phyloP scores from a whole-genome alignment of 495 filamentous ascomycete genomes.

The Corynascus novoguineensis region DNA sequence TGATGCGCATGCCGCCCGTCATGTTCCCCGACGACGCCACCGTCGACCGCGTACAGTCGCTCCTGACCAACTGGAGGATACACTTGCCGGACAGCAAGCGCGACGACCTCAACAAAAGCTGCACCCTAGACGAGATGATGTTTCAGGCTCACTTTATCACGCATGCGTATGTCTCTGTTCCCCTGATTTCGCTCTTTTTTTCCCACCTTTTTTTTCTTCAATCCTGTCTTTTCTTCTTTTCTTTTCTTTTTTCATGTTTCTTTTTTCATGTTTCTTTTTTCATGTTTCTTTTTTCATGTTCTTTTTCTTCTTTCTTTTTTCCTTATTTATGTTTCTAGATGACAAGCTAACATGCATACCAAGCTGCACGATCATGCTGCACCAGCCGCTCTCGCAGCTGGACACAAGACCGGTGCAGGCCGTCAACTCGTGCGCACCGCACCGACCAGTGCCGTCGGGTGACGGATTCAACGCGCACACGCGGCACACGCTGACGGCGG shows the following conservation, averaged over 20 bases:
- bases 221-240: no score
- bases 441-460: constrained; percentile 48
- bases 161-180: constrained; percentile 45
- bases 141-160: constrained; percentile 87
- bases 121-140: constrained; percentile 78
- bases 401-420: constrained; percentile 49
- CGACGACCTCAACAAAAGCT: constrained; percentile 60
- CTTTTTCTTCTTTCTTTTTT: background rate
- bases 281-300: no score
- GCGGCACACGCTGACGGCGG: constrained; percentile 71
- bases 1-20: constrained; percentile 53
- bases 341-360: no score
- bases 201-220: no score
- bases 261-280: no score
- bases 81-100: constrained; percentile 73
- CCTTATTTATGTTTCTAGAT: background rate
- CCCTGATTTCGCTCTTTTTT: background rate
- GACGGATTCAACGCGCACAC: constrained; percentile 65
- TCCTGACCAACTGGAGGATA: constrained; percentile 76
- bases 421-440: constrained; percentile 55
- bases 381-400: constrained; percentile 61
- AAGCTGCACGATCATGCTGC: constrained; percentile 62
- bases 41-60: constrained; percentile 59
- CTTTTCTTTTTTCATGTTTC: no score
- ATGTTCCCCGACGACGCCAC: constrained; percentile 42